phyloP scores from a whole-genome alignment of 176 grass and related monocot genomes.

The Cymbopogon citratus region DNA sequence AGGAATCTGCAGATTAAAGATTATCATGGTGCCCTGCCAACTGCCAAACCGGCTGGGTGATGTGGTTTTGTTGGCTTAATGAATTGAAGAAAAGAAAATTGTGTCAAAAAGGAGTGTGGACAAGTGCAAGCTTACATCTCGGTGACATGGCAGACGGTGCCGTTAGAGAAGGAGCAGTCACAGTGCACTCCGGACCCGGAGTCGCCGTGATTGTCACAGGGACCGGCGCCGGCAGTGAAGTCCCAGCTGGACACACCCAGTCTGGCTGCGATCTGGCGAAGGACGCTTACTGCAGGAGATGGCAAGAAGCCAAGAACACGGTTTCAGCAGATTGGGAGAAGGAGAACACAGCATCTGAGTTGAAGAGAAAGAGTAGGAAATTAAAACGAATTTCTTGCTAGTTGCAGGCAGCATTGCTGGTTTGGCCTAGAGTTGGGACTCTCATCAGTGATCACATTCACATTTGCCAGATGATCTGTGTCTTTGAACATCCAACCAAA shows the following conservation, averaged over 20 bases:
- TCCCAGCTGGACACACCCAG: conserved; percentile 52
- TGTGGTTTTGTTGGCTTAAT: not conserved
- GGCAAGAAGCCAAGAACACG: not conserved
- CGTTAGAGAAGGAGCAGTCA: conserved; percentile 64
- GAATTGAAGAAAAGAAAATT: not conserved
- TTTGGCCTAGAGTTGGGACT: not conserved
- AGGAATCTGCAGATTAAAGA: conserved; percentile 35
- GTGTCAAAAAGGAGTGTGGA: not conserved
- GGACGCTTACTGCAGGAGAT: conserved; percentile 31
- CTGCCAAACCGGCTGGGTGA: not conserved
- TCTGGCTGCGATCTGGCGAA: conserved; percentile 35
- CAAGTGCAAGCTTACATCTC: conserved; percentile 36
- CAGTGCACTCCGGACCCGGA: conserved; percentile 27
- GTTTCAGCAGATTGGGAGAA: not conserved
- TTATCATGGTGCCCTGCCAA: too few species aligned
- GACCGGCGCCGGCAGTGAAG: conserved; percentile 37
- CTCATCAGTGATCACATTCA: not conserved
- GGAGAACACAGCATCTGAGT: not conserved
- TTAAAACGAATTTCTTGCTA: not conserved
- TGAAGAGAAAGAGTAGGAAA: not conserved
- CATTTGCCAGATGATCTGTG: not conserved
- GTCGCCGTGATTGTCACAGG: conserved; percentile 24
- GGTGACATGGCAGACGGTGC: conserved; percentile 52
- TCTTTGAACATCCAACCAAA: not conserved
- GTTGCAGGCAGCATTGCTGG: not conserved